Conservation (phyloP, 148 eudicot species). For the Limonium bicolor region DNA sequence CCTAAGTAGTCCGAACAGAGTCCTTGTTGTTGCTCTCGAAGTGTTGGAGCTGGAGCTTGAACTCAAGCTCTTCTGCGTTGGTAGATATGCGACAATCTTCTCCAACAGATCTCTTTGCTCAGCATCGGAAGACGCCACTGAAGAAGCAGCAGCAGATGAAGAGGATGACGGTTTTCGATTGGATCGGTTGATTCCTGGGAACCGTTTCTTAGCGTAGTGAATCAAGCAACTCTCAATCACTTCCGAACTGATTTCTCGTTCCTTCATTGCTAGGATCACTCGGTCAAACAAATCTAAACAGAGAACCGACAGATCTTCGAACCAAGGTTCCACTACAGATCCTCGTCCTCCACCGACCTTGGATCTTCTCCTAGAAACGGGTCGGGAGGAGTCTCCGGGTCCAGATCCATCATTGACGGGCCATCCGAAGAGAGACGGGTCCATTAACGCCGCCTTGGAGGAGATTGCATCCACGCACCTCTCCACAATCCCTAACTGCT, state of each 20-base stretch:
- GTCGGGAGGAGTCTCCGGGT: neutral
- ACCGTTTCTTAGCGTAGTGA: conserved; percentile 41
- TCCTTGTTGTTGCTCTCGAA: conserved; percentile 20
- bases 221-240: conserved; percentile 62
- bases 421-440: conserved; percentile 84
- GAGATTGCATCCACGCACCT: conserved; percentile 53
- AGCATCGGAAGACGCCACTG: conserved; percentile 44
- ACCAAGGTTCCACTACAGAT: conserved; percentile 34
- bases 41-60: too few relatives aligned
- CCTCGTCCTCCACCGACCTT: neutral
- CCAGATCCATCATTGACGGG: conserved; percentile 37
- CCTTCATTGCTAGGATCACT: conserved; percentile 43
- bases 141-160: conserved; percentile 27
- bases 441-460: conserved; percentile 36
- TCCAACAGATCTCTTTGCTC: conserved; percentile 72
- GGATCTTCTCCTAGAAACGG: neutral
- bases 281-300: conserved; percentile 38
- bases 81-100: conserved; percentile 32
- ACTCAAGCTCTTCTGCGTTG: conserved; percentile 23
- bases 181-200: conserved; percentile 61
- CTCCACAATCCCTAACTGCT: conserved; percentile 50
- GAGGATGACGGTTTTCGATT: conserved; percentile 25
- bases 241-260: conserved; percentile 31
- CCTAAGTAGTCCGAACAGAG: conserved; percentile 58
- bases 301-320: conserved; percentile 49